Base-by-base conservation (phyloP, 2,329 filamentous ascomycete species). In the Fusarium praegraminearum region DNA sequence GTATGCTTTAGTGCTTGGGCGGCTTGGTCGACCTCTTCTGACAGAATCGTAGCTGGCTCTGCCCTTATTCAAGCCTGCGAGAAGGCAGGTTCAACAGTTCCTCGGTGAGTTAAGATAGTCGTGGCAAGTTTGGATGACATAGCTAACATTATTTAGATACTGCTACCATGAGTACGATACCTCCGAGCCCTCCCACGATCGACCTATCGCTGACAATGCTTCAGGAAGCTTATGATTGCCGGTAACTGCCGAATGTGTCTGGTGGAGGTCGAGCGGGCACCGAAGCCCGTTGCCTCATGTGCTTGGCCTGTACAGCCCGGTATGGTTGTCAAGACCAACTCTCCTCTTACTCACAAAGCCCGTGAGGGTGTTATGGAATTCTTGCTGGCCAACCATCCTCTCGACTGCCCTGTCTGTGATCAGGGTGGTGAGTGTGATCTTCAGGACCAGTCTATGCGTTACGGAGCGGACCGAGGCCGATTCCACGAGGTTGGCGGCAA, bases 231-330 rank as follows among this genome's bases (percentile, higher is more conserved):
- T 75, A 94, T 97, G 91, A 97, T 99, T 87, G 96, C 96, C 78
- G 96, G 96, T 83, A 99, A 98, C 84, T 99, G 96, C 83, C 94
- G 96, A 85, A 99, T 99, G 96, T 99, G 96, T 83, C 85, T 99
- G 78, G 96, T 99, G 78, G 96, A 99, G 86, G 96, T 99, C 73
- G 96, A 98, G 85, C 90, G 90, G 82, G 93, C 93, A 65, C 96
- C 96, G 63, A 99, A 99, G 84, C 96, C 96, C 65, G 94, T 98
- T 60, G 96, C 96, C 76, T 99, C 96, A 69, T 99, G 96, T 83
- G 96, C 96, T 75, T 99, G 96, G 96, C 96, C 96, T 54, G 96
- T 98, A 74, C 94, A 98, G 82, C 93, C 96, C 58, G 96, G 96
- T 67, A 99, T 99, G 96, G 94, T 97, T 54, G 96, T 99, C 77